Conservation (phyloP, 1,284 basidiomycete species). For the Hypsizygus ulmarius region DNA sequence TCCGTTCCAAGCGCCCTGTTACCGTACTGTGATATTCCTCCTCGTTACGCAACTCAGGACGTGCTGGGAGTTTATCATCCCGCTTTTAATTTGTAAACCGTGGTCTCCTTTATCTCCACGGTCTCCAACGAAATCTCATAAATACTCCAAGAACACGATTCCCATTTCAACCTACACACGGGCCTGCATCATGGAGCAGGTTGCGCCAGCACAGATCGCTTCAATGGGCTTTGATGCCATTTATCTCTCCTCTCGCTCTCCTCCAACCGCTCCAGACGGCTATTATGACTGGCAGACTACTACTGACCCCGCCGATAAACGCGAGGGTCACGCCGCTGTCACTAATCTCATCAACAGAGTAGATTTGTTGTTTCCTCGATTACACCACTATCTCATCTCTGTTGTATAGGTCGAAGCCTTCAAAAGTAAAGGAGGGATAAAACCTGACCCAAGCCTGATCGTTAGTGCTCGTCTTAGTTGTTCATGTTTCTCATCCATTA, state of each 20-base stretch:
- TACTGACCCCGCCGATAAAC: conserved; percentile 19
- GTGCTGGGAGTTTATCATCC: too few relatives aligned
- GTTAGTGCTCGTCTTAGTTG: conserved; percentile 5
- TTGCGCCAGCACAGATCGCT: conserved; percentile 15
- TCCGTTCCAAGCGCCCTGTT: too few relatives aligned
- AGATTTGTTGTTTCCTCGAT: not conserved
- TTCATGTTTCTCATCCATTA: not conserved
- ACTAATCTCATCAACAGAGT: conserved; percentile 23
- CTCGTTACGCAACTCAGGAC: too few relatives aligned
- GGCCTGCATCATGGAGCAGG: conserved; percentile 9
- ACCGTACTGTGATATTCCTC: too few relatives aligned
- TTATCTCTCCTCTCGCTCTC: conserved; percentile 26
- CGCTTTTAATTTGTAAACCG: too few relatives aligned
- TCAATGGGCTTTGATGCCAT: conserved; percentile 24
- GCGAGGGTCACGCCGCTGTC: conserved; percentile 25
- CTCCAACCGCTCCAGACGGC: conserved; percentile 28
- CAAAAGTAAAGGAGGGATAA: conserved; percentile 13
- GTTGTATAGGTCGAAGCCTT: conserved; percentile 6
- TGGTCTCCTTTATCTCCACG: not conserved
- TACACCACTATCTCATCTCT: not conserved
- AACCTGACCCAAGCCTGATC: conserved; percentile 10
- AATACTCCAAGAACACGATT: not conserved
- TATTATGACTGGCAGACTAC: conserved; percentile 32
- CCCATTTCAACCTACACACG: not conserved
- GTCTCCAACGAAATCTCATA: not conserved